These are phyloP conservation scores for Magnolia officinalis DNA, from an alignment of 164 flowering plant species.

Conservation along the genomic window DNA sequence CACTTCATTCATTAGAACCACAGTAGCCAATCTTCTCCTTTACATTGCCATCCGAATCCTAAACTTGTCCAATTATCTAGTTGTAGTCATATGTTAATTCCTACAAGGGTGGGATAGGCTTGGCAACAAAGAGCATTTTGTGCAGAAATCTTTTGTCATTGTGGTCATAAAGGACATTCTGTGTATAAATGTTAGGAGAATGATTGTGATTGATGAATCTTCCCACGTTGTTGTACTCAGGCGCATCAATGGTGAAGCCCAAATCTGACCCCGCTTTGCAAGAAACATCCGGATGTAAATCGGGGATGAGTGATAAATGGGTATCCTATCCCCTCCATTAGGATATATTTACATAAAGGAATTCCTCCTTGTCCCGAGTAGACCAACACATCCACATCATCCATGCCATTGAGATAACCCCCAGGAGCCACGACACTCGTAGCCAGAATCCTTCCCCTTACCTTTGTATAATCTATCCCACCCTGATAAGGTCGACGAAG, in stretches of 20 bases:
- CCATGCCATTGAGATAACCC: constrained; percentile 60
- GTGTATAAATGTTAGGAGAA: too few relatives aligned
- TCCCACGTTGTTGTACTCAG: too few relatives aligned
- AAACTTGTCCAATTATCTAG: too few relatives aligned
- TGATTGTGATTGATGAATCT: too few relatives aligned
- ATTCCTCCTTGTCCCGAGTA: constrained; percentile 79
- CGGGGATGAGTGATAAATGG: constrained; percentile 48
- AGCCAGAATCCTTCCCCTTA: constrained; percentile 38
- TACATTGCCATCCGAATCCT: too few relatives aligned
- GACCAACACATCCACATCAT: constrained; percentile 41
- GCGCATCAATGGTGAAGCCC: not conserved
- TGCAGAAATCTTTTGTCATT: too few relatives aligned
- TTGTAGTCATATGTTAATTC: too few relatives aligned
- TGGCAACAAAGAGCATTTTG: too few relatives aligned
- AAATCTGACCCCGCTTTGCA: constrained; percentile 13
- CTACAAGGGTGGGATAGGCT: too few relatives aligned
- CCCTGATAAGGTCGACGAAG: constrained; percentile 64
- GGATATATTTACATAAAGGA: constrained; percentile 37
- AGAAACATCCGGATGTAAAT: constrained; percentile 12
- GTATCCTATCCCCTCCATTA: constrained; percentile 54
- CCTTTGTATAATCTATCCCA: constrained; percentile 70
- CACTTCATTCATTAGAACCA: too few relatives aligned
- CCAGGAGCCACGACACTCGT: constrained; percentile 80
- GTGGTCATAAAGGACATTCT: too few relatives aligned
- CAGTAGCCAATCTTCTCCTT: too few relatives aligned